Percentiles rank a stretch among this genome's conserved stretches.
phyloP scores from a whole-genome alignment of 2,329 filamentous ascomycete species.

The Botrytis medusae region DNA sequence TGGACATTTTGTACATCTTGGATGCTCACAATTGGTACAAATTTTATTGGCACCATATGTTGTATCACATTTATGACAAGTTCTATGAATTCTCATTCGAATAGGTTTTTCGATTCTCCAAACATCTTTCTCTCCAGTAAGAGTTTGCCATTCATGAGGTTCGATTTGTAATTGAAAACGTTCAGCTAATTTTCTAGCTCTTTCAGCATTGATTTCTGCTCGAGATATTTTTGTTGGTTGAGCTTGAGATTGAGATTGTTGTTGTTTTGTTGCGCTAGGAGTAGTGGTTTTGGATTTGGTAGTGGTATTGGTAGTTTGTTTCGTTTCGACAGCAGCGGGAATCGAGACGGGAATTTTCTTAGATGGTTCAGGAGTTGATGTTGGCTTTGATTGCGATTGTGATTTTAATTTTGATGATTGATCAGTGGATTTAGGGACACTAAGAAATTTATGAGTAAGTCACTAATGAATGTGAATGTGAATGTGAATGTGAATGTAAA shows the following conservation, averaged over 20 bases:
- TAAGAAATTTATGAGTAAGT: neutral
- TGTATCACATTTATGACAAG: slow-evolving; percentile 78
- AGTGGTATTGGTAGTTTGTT: neutral
- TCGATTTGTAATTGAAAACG: slow-evolving; percentile 42
- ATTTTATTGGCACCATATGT: slow-evolving; percentile 71
- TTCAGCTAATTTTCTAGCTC: slow-evolving; percentile 41
- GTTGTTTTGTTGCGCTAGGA: slow-evolving; percentile 14
- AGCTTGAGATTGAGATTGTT: slow-evolving; percentile 6
- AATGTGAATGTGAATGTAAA: too few relatives aligned
- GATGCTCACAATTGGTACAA: slow-evolving; percentile 76
- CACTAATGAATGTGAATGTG: neutral
- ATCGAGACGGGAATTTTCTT: slow-evolving; percentile 20
- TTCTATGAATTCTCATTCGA: slow-evolving; percentile 73
- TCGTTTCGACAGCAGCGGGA: slow-evolving; percentile 14
- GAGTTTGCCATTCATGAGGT: slow-evolving; percentile 36
- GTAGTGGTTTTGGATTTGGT: neutral
- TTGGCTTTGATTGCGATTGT: neutral
- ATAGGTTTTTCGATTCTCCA: slow-evolving; percentile 70
- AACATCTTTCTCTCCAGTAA: slow-evolving; percentile 33
- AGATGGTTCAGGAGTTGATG: neutral
- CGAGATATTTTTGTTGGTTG: slow-evolving; percentile 32
- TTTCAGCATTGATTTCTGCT: slow-evolving; percentile 37
- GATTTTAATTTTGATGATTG: neutral
- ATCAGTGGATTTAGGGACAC: neutral
- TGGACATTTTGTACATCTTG: slow-evolving; percentile 76